Percentiles rank a stretch among this genome's conserved stretches.
These are phyloP conservation scores for Cucurbita argyrosperma DNA, from an alignment of 306 rosid genomes.

Conservation along the genomic window DNA sequence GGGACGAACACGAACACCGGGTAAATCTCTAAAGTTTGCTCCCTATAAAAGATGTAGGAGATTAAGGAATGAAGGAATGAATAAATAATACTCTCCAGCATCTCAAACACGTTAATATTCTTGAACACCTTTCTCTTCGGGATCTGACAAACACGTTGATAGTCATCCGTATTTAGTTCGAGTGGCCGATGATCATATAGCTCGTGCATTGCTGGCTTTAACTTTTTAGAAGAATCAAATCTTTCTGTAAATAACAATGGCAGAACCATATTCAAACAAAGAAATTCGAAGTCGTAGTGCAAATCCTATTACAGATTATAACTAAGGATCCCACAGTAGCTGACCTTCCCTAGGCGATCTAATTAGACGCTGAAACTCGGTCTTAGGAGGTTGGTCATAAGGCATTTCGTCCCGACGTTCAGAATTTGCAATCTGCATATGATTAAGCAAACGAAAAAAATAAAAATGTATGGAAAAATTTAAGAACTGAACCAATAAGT, in stretches of 20 bases:
- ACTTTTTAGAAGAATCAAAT: background rate
- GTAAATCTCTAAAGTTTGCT: conserved; percentile 66
- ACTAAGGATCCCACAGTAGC: background rate
- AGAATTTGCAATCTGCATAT: conserved; percentile 33
- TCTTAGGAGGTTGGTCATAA: conserved; percentile 22
- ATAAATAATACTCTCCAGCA: background rate
- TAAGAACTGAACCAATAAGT: background rate
- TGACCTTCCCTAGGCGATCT: conserved; percentile 39
- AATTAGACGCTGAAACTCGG: conserved; percentile 50
- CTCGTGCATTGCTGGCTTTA: background rate
- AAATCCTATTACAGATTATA: background rate
- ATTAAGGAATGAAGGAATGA: background rate
- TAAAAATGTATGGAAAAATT: background rate
- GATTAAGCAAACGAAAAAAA: background rate
- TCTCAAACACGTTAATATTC: background rate
- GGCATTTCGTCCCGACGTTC: conserved; percentile 40
- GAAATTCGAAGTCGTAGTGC: background rate
- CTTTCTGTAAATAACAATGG: conserved; percentile 21
- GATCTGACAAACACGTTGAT: conserved; percentile 44
- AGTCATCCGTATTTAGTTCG: conserved; percentile 43
- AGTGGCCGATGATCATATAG: conserved; percentile 58
- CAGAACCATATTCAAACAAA: background rate
- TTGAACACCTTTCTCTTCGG: conserved; percentile 50
- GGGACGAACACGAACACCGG: conserved; percentile 47
- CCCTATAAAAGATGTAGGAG: conserved; percentile 25